Evolutionary conservation across 305 asterid genomes (phyloP).

Genomic region (Euphrasia arctica): DNA sequence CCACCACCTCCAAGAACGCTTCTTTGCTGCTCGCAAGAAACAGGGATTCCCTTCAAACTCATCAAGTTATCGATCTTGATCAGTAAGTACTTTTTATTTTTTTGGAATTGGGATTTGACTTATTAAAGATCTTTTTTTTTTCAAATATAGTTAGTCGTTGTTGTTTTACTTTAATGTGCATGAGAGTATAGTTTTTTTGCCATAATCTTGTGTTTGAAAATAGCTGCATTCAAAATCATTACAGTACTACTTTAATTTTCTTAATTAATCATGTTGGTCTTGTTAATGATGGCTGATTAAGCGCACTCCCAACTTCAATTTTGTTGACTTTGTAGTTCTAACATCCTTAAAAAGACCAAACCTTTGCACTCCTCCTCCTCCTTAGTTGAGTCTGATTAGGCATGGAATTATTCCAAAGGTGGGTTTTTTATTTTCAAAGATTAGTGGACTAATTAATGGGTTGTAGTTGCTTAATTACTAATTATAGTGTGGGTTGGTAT

Average conservation of each 20-base stretch:
- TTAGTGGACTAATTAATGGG: slow-evolving; percentile 1
- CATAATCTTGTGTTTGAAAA: slow-evolving; percentile 25
- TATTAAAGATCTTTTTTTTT: slow-evolving; percentile 26
- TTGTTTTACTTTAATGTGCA: slow-evolving; percentile 17
- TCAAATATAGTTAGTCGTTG: neutral
- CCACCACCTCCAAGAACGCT: slow-evolving; percentile 33
- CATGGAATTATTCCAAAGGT: neutral
- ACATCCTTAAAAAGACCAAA: slow-evolving; percentile 22
- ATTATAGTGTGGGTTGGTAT: no score
- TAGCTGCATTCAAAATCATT: neutral
- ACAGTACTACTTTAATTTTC: neutral
- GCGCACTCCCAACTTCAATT: slow-evolving; percentile 6
- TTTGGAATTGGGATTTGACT: slow-evolving; percentile 33
- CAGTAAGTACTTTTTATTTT: slow-evolving; percentile 54
- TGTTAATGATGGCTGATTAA: slow-evolving; percentile 20
- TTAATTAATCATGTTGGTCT: slow-evolving; percentile 6
- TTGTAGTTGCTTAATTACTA: slow-evolving; percentile 1
- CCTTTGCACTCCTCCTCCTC: neutral
- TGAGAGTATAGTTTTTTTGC: slow-evolving; percentile 17
- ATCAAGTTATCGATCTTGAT: slow-evolving; percentile 64
- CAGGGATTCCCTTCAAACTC: slow-evolving; percentile 31
- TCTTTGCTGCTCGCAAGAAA: slow-evolving; percentile 27
- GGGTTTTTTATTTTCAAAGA: neutral
- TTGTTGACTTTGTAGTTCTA: slow-evolving; percentile 20
- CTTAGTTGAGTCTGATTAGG: slow-evolving; percentile 9